Evolutionary conservation across 2,329 filamentous ascomycete genomes (phyloP).

Genomic region (Decorospora gaudefroyi): DNA sequence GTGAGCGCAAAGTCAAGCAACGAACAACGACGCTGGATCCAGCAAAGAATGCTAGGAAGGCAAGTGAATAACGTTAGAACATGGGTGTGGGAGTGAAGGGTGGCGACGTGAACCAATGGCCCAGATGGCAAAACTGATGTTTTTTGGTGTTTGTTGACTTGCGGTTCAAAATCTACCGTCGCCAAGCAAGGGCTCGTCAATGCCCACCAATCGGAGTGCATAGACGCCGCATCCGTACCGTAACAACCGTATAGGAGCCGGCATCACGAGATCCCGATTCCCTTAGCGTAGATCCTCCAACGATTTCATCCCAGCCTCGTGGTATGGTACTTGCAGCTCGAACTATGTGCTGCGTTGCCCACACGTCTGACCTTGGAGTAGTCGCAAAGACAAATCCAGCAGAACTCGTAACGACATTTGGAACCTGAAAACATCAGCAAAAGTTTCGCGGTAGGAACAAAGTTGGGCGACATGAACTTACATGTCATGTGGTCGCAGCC

Average conservation of each 20-base stretch:
- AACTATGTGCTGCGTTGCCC: slow-evolving; percentile 29
- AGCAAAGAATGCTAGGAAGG: slow-evolving; percentile 8
- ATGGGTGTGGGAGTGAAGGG: slow-evolving; percentile 10
- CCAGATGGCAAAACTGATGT: slow-evolving; percentile 3
- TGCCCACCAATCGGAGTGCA: slow-evolving; percentile 10
- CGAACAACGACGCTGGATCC: too few species aligned
- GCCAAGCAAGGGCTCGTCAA: background rate
- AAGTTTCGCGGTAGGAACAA: too few species aligned
- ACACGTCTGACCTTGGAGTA: slow-evolving; percentile 28
- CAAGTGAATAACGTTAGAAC: slow-evolving; percentile 12
- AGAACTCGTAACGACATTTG: slow-evolving; percentile 49
- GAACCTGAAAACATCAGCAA: slow-evolving; percentile 26
- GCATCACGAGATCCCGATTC: background rate
- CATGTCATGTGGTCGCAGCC: slow-evolving; percentile 53
- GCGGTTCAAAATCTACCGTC: slow-evolving; percentile 9
- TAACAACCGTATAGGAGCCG: background rate
- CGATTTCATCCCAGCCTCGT: slow-evolving; percentile 10
- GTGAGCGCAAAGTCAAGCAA: slow-evolving; percentile 1
- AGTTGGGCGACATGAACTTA: slow-evolving; percentile 12
- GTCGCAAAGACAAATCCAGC: slow-evolving; percentile 47
- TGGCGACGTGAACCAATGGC: slow-evolving; percentile 14
- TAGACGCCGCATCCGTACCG: background rate
- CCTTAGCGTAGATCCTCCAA: background rate
- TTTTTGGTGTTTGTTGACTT: slow-evolving; percentile 33
- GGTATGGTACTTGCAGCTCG: slow-evolving; percentile 29